Conservation (phyloP, 306 rosid genomes). For the Lithocarpus polystachyus region DNA sequence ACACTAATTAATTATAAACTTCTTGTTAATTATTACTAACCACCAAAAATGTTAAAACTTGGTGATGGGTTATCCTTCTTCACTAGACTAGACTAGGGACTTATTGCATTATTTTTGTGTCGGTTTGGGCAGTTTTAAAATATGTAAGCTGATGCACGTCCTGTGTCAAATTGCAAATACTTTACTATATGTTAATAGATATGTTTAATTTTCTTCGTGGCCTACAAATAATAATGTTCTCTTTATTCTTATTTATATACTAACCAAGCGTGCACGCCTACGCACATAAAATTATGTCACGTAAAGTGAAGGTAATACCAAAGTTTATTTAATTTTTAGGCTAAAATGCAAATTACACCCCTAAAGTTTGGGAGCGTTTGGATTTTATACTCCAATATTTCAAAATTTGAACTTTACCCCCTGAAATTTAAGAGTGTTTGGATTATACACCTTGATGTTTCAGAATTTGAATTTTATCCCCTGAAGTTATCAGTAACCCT, state of each 20-base stretch:
- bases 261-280: conserved; percentile 43
- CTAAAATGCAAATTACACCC: too few species aligned
- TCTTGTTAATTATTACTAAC: conserved; percentile 35
- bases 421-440: fast-evolving
- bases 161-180: conserved; percentile 19
- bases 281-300: not conserved
- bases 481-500: too few species aligned
- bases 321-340: conserved; percentile 3
- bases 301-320: conserved; percentile 11
- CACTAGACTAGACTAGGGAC: conserved; percentile 33
- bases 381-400: too few species aligned
- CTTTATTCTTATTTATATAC: not conserved
- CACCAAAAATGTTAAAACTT: conserved; percentile 4
- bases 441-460: too few species aligned
- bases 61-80: conserved; percentile 24
- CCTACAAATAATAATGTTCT: not conserved
- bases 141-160: conserved; percentile 29
- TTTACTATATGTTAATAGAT: conserved; percentile 2
- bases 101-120: conserved; percentile 21
- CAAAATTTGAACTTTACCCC: fast-evolving
- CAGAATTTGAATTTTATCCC: too few species aligned
- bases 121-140: conserved; percentile 18
- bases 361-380: too few species aligned
- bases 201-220: conserved; percentile 11
- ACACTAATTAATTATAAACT: conserved; percentile 7